A percentile compares a stretch with the other conserved stretches of the same genome.
phyloP scores from a whole-genome alignment of 305 asterid genomes.

The Rubia balearica region DNA sequence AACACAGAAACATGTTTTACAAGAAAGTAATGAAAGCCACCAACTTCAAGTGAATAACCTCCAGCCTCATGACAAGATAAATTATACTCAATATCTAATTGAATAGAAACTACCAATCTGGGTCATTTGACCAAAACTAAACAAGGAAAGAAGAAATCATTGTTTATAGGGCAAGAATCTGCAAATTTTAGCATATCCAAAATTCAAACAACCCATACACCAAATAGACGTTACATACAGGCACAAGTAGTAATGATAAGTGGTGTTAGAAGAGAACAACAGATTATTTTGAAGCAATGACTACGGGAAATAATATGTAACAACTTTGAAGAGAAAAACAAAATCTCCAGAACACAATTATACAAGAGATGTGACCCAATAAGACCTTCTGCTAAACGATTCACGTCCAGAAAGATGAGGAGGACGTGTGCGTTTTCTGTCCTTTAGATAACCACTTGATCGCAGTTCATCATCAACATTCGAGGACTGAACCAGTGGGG shows the following conservation, averaged over 20 bases:
- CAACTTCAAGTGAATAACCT: background rate
- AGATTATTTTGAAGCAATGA: background rate
- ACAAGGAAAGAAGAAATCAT: background rate
- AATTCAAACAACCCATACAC: slow-evolving; percentile 4
- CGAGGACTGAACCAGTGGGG: slow-evolving; percentile 35
- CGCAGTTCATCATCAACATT: slow-evolving; percentile 25
- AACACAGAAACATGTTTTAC: background rate
- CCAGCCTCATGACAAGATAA: background rate
- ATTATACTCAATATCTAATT: background rate
- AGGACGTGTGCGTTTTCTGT: slow-evolving; percentile 26
- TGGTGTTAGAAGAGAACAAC: background rate
- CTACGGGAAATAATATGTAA: slow-evolving; percentile 6
- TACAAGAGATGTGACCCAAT: slow-evolving; percentile 13
- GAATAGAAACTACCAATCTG: background rate
- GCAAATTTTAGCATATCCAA: background rate
- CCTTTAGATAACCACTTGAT: slow-evolving; percentile 31
- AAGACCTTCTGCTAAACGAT: slow-evolving; percentile 35
- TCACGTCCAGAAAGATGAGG: slow-evolving; percentile 28
- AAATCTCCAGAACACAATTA: background rate
- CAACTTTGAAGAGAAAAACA: slow-evolving; percentile 8
- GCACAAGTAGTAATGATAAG: background rate
- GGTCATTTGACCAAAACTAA: background rate
- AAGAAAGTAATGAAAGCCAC: background rate
- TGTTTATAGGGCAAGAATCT: background rate
- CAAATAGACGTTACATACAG: background rate